Conservation (phyloP, 73 alveolate genomes). For the Stentor roeselii region DNA sequence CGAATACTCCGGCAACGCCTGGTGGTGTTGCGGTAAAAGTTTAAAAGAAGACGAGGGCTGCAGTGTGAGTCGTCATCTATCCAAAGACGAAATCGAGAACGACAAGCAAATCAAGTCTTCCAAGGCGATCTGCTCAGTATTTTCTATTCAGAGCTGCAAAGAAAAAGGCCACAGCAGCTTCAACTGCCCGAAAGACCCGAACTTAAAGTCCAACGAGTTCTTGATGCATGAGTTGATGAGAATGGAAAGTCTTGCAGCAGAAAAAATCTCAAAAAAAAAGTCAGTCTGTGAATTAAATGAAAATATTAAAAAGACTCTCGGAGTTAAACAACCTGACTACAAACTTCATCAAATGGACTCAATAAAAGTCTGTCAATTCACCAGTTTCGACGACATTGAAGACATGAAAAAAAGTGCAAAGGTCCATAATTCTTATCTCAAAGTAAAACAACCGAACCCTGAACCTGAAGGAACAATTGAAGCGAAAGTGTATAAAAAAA, state of each 20-base stretch:
- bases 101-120: slow-evolving; percentile 24
- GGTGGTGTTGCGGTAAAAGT: slow-evolving; percentile 80
- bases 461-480: too few species aligned
- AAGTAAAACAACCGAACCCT: too few species aligned
- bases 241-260: not conserved
- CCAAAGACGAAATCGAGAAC: slow-evolving; percentile 71
- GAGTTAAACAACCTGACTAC: not conserved
- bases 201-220: slow-evolving; percentile 33
- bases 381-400: not conserved
- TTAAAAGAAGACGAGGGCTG: slow-evolving; percentile 62
- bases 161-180: slow-evolving; percentile 16
- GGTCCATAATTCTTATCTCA: too few species aligned
- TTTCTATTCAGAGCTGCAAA: not conserved
- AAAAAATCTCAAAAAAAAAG: too few species aligned
- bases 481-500: too few species aligned
- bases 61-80: slow-evolving; percentile 52
- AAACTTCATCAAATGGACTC: too few species aligned
- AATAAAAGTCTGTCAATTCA: not conserved
- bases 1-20: slow-evolving; percentile 44
- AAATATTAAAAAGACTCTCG: too few species aligned
- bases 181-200: slow-evolving; percentile 27
- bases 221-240: slow-evolving; percentile 43
- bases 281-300: not conserved
- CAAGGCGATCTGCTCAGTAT: not conserved
- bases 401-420: not conserved